Evolutionary conservation across 2,329 filamentous ascomycete species (phyloP).

Genomic region (Botryotinia globosa): DNA sequence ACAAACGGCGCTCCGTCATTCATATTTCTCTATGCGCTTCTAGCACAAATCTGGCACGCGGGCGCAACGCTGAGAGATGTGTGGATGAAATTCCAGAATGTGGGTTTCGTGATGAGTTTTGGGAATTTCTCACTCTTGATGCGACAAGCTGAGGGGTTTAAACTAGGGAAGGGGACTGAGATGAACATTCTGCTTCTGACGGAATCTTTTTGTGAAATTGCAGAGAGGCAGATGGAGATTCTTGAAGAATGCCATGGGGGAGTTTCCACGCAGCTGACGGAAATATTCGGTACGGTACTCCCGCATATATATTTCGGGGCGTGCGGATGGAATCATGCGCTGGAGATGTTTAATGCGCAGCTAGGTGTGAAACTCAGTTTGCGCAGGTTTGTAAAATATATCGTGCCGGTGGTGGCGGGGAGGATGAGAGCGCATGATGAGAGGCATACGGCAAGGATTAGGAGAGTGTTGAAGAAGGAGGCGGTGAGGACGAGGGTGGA

Average conservation of each 20-base stretch:
- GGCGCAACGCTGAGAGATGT: background rate
- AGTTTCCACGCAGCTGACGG: background rate
- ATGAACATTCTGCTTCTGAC: too few relatives aligned
- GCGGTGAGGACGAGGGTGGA: background rate
- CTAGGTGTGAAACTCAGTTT: accelerated
- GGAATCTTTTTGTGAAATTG: too few relatives aligned
- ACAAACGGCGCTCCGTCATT: background rate
- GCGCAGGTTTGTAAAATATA: background rate
- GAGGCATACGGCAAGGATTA: background rate
- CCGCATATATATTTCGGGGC: background rate
- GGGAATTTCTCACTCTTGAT: background rate
- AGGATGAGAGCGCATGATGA: background rate
- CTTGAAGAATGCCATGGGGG: too few relatives aligned
- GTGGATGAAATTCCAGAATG: background rate
- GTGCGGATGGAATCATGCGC: background rate
- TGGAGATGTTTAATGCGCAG: background rate
- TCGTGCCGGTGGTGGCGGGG: background rate
- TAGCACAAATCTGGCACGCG: background rate
- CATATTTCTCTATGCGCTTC: background rate
- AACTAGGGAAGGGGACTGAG: accelerated
- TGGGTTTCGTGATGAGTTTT: background rate
- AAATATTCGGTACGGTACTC: background rate
- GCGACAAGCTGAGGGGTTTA: background rate
- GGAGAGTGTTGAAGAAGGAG: background rate
- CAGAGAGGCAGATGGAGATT: background rate